Evolutionary conservation across 2,329 filamentous ascomycete species (phyloP).

Genomic region (Epichloe coenophiala): DNA sequence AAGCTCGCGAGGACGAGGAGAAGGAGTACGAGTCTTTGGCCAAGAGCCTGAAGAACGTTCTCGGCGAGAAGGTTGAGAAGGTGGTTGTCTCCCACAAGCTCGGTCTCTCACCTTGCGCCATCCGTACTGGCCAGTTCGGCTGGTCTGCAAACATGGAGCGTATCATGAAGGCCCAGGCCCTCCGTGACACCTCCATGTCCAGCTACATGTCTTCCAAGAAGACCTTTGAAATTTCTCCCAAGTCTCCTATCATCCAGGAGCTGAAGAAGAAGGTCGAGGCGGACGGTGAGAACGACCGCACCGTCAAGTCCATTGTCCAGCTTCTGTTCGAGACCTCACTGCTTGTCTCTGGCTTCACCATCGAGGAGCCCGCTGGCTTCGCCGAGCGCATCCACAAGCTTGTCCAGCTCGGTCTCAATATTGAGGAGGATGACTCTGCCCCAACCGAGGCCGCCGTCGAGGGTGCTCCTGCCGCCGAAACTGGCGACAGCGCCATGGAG

Average conservation of each 20-base stretch:
- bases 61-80: slow-evolving; percentile 99
- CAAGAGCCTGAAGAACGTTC: slow-evolving; percentile 97
- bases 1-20: slow-evolving; percentile 84
- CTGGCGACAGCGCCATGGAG: slow-evolving; percentile 95
- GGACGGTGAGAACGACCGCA: slow-evolving; percentile 96
- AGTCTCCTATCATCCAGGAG: slow-evolving; percentile 95
- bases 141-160: slow-evolving; percentile 99
- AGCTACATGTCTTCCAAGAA: slow-evolving; percentile 99
- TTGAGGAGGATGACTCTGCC: slow-evolving; percentile 77
- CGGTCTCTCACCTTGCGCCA: slow-evolving; percentile 84
- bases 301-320: slow-evolving; percentile 97
- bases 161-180: slow-evolving; percentile 99
- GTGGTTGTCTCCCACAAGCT: slow-evolving; percentile 98
- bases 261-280: slow-evolving; percentile 98
- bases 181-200: slow-evolving; percentile 98
- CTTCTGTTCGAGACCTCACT: slow-evolving; percentile 98
- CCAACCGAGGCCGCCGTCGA: slow-evolving; percentile 44
- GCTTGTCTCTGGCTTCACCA: slow-evolving; percentile 97
- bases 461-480: slow-evolving; percentile 43
- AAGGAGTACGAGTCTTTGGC: slow-evolving; percentile 93
- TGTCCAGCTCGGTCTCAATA: slow-evolving; percentile 91
- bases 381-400: slow-evolving; percentile 99
- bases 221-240: slow-evolving; percentile 99
- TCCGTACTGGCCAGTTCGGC: slow-evolving; percentile 98
- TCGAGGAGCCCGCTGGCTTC: slow-evolving; percentile 95